Base-by-base conservation (phyloP, 2,329 filamentous ascomycete genomes). In the Aspergillus versicolor region DNA sequence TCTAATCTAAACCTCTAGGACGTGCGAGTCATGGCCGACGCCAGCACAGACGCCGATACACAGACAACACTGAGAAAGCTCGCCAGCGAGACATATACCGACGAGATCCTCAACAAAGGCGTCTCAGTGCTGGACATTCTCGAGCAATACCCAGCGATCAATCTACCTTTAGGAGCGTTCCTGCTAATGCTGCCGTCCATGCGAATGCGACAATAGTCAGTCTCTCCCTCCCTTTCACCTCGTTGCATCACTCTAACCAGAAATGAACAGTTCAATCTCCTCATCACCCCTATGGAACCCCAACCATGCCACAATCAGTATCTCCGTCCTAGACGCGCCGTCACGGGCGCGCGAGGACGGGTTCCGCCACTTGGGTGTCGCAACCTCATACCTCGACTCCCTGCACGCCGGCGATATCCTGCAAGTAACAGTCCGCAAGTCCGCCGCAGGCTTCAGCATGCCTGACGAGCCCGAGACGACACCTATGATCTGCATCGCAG, bases 141-240 rank as follows among this genome's bases (percentile, higher is more conserved):
- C 1, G 86, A 90, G 66, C 78, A 81, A 11, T 88, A 86, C 67
- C 79, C 82, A 0, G 73, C 78, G 0, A 77, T 89, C 32, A 73
- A 82, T 3, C 72, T 93, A 0, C 81, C 88, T 0, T 81, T 94
- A 22, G 81, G 81, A 3, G 75, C 83, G 17, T 93, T 89, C 75
- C 79, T 94, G 7, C 79, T 81, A 34, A 87, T 91, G 80, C 81
- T 92, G 0, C 88, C 88, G 2, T 87, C 89, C 0, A 90, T 94
- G 86, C 85, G 89, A 27, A 81, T 90, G 40, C 83, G 89, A n/a
- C 87, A 90, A 70, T 92, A 92, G 47, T 50, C 21, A 49, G 46
- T 49, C 19, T 1, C 12, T n/a, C 21, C 21, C 5, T 4, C 21
- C 21, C 9, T 6, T 34, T 13, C 27, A 19, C 9, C 11, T 19